Evolutionary conservation across 139 green algal species (phyloP).

Genomic region (Limnomonas spitsbergensis): DNA sequence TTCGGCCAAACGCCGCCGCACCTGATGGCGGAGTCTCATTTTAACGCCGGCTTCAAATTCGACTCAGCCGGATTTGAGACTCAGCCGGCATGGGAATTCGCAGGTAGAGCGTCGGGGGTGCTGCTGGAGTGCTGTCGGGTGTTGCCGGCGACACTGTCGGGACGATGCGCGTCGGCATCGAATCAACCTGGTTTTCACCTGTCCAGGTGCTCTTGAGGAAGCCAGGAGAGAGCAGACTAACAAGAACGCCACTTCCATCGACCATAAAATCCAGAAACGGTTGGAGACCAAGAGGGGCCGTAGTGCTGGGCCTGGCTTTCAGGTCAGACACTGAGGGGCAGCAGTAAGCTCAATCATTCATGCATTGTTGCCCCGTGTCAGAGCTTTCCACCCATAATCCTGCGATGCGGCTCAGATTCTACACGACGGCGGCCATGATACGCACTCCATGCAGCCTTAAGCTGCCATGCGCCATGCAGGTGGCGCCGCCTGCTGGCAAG

Average conservation of each 20-base stretch:
- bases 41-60: constrained; percentile 69
- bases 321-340: not conserved
- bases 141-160: not conserved
- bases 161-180: no score
- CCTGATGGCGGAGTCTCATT: constrained; percentile 41
- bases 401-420: not conserved
- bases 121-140: not conserved
- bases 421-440: not conserved
- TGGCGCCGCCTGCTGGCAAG: no score
- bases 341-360: not conserved
- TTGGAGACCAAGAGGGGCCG: constrained; percentile 23
- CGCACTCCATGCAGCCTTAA: not conserved
- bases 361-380: not conserved
- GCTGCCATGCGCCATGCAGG: no score
- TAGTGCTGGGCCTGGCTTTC: not conserved
- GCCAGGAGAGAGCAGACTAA: constrained; percentile 29
- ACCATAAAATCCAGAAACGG: constrained; percentile 57
- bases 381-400: not conserved
- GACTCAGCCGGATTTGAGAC: constrained; percentile 40
- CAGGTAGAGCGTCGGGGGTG: constrained; percentile 43
- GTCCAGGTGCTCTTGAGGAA: constrained; percentile 51
- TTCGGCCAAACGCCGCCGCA: no score
- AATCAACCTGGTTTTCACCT: not conserved
- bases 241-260: constrained; percentile 53
- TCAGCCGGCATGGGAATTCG: constrained; percentile 78